A percentile compares a stretch with the other conserved stretches of the same genome.
Conservation (phyloP, 345 rosid genomes). For the Gynandropsis gynandra region DNA sequence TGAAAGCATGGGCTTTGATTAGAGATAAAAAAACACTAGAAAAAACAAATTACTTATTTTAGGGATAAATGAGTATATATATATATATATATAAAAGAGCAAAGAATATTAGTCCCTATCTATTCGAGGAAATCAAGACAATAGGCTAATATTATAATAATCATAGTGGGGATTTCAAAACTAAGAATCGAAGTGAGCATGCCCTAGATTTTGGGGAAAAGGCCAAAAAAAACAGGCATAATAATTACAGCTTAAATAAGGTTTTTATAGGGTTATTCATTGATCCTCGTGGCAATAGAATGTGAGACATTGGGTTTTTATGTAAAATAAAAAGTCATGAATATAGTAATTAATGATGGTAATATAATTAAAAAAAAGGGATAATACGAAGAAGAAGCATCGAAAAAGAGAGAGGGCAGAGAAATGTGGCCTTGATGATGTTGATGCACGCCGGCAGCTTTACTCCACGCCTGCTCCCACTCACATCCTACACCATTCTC, state of each 20-base stretch:
- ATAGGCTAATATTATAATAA: slow-evolving; percentile 21
- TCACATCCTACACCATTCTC: slow-evolving; percentile 32
- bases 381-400: slow-evolving; percentile 20
- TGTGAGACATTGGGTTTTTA: slow-evolving; percentile 23
- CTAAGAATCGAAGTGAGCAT: slow-evolving; percentile 27
- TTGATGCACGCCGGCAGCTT: slow-evolving; percentile 99
- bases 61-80: too few species aligned
- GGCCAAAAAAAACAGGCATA: neutral
- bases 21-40: too few species aligned
- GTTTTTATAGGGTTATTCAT: too few species aligned
- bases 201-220: slow-evolving; percentile 31
- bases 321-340: neutral
- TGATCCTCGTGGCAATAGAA: slow-evolving; percentile 24
- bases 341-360: slow-evolving; percentile 16
- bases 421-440: slow-evolving; percentile 63
- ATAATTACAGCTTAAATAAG: slow-evolving; percentile 24
- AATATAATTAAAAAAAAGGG: slow-evolving; percentile 14
- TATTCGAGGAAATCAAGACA: slow-evolving; percentile 6
- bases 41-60: too few species aligned
- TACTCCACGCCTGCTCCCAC: slow-evolving; percentile 40
- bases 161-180: slow-evolving; percentile 19
- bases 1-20: too few species aligned
- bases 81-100: too few species aligned
- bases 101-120: too few species aligned
- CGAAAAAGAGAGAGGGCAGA: slow-evolving; percentile 48